Evolutionary conservation across 805 yeast species (phyloP).

Genomic region (Starmerella vitae): DNA sequence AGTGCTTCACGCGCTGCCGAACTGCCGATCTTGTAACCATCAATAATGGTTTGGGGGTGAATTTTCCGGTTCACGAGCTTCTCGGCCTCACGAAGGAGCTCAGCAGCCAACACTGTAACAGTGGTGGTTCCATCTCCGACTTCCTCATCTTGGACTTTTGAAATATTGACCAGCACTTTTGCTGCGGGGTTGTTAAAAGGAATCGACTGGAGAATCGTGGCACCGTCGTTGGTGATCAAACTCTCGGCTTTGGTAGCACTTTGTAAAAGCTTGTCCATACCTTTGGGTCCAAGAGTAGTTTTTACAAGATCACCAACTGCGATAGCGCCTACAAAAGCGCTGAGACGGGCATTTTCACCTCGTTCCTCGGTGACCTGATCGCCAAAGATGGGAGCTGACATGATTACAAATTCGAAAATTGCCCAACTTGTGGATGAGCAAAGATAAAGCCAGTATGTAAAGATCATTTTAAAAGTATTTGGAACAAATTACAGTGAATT

Average conservation of each 20-base stretch:
- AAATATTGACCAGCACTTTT: slow-evolving; percentile 81
- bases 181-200: slow-evolving; percentile 98
- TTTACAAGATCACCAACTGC: slow-evolving; percentile 97
- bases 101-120: slow-evolving; percentile 89
- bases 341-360: slow-evolving; percentile 93
- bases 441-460: too few relatives aligned
- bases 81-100: slow-evolving; percentile 89
- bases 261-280: slow-evolving; percentile 92
- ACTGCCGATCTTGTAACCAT: slow-evolving; percentile 84
- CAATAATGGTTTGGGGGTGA: slow-evolving; percentile 95
- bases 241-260: slow-evolving; percentile 59
- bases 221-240: slow-evolving; percentile 93
- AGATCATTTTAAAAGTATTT: too few relatives aligned
- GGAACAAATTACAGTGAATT: too few relatives aligned
- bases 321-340: slow-evolving; percentile 96
- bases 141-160: slow-evolving; percentile 94
- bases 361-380: slow-evolving; percentile 96
- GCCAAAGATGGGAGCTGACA: slow-evolving; percentile 87
- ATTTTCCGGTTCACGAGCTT: slow-evolving; percentile 80
- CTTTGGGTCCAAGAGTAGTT: slow-evolving; percentile 91
- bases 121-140: slow-evolving; percentile 98
- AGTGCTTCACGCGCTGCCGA: slow-evolving; percentile 75
- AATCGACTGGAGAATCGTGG: slow-evolving; percentile 84
- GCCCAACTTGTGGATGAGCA: too few relatives aligned
- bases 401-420: slow-evolving; percentile 7